Evolutionary conservation across 2,329 filamentous ascomycete species (phyloP).

Genomic region (Penicillium sp.): DNA sequence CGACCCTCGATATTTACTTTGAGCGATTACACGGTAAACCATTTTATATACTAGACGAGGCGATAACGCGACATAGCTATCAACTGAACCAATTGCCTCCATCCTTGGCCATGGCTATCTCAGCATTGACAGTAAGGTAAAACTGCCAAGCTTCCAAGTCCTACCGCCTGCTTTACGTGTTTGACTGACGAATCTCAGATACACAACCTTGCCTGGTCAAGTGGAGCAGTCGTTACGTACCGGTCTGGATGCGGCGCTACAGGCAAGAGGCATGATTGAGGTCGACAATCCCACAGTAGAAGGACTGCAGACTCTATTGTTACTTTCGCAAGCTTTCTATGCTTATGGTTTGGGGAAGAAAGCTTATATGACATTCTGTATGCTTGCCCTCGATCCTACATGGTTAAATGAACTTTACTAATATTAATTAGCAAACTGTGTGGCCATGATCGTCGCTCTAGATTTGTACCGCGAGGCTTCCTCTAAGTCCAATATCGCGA

Average conservation of each 20-base stretch:
- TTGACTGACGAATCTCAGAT: conserved; percentile 50
- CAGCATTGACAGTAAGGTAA: conserved; percentile 61
- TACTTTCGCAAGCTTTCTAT: conserved; percentile 73
- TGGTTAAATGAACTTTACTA: not conserved
- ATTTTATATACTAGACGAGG: conserved; percentile 77
- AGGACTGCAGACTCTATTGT: conserved; percentile 69
- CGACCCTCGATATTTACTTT: conserved; percentile 76
- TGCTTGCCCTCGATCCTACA: not conserved
- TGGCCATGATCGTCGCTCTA: conserved; percentile 79
- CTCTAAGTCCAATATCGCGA: conserved; percentile 58
- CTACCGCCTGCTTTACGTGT: conserved; percentile 24
- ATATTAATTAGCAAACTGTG: conserved; percentile 59
- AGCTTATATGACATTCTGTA: conserved; percentile 82
- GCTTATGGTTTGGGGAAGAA: conserved; percentile 78
- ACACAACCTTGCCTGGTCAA: conserved; percentile 65
- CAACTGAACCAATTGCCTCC: conserved; percentile 63
- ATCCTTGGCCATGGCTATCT: conserved; percentile 53
- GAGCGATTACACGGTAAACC: conserved; percentile 75
- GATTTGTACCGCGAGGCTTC: conserved; percentile 77
- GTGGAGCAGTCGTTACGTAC: conserved; percentile 65
- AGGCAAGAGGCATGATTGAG: conserved; percentile 68
- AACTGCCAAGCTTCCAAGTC: conserved; percentile 13
- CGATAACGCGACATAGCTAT: conserved; percentile 67
- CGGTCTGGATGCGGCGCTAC: conserved; percentile 70
- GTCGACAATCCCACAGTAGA: conserved; percentile 79